Evolutionary conservation across 192 early-diverging fungal species (phyloP).

Genomic region (Funneliformis mosseae): DNA sequence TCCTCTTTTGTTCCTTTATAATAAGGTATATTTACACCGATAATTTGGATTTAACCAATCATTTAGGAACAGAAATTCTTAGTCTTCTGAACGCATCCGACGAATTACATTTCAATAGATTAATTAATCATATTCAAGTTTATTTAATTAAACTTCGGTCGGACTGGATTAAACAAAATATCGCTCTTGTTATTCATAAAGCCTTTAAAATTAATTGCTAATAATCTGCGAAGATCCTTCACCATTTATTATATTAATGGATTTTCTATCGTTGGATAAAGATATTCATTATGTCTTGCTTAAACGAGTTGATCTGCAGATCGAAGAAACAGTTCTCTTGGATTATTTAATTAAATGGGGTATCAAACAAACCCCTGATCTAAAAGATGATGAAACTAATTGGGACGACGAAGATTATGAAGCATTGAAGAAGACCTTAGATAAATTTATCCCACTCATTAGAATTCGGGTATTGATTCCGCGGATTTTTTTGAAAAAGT

Average conservation of each 20-base stretch:
- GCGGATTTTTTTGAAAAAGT: conserved; percentile 18
- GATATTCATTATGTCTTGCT: background rate
- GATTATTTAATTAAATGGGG: conserved; percentile 16
- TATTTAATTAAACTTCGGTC: background rate
- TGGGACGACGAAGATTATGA: background rate
- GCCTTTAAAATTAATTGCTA: background rate
- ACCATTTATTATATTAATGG: background rate
- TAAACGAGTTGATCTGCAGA: background rate
- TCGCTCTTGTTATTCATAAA: background rate
- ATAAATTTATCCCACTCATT: background rate
- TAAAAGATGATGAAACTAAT: no score
- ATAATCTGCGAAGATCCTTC: background rate
- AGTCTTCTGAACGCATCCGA: background rate
- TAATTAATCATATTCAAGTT: conserved; percentile 1
- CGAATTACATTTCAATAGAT: background rate
- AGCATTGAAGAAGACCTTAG: background rate
- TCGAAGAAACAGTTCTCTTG: background rate
- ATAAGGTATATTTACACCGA: no score
- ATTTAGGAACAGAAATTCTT: background rate
- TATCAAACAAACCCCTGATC: background rate
- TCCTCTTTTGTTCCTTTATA: no score
- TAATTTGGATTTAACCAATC: no score
- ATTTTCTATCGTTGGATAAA: background rate
- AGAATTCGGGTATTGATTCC: background rate
- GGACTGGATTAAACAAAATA: background rate